These are phyloP conservation scores for Fragaria nilgerrensis DNA, from an alignment of 306 rosid species.

Conservation along the genomic window DNA sequence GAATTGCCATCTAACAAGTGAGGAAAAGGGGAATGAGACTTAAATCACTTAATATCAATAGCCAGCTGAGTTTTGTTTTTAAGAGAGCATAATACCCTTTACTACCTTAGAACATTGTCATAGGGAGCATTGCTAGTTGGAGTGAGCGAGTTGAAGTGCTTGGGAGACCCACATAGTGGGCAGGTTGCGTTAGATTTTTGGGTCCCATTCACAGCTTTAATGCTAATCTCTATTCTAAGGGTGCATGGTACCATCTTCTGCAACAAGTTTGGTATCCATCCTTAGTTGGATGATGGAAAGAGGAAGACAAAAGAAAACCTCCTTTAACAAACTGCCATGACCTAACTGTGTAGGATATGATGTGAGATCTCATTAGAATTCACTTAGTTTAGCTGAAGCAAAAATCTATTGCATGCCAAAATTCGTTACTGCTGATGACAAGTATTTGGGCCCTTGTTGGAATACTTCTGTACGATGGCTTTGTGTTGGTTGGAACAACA, in stretches of 20 bases:
- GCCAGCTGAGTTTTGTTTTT: background rate
- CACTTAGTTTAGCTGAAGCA: slow-evolving; percentile 14
- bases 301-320: slow-evolving; percentile 38
- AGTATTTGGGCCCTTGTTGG: slow-evolving; percentile 20
- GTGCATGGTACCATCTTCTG: slow-evolving; percentile 43
- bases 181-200: slow-evolving; percentile 39
- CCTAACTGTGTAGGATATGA: slow-evolving; percentile 51
- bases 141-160: slow-evolving; percentile 44
- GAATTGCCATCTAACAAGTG: background rate
- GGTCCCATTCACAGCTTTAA: slow-evolving; percentile 51
- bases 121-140: slow-evolving; percentile 46
- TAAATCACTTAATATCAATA: background rate
- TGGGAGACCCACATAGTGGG: slow-evolving; percentile 56
- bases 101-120: slow-evolving; percentile 43
- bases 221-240: slow-evolving; percentile 35
- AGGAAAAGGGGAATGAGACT: background rate
- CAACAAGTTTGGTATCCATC: slow-evolving; percentile 60
- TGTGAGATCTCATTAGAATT: slow-evolving; percentile 27
- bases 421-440: slow-evolving; percentile 24
- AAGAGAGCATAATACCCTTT: slow-evolving; percentile 28
- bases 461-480: slow-evolving; percentile 1
- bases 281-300: slow-evolving; percentile 45
- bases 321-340: slow-evolving; percentile 34
- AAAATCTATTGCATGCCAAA: background rate
- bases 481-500: slow-evolving; percentile 18